A percentile compares a stretch with the other conserved stretches of the same genome.
Conservation (phyloP, 78 protist genomes). For the Speleostelium caveatum region DNA sequence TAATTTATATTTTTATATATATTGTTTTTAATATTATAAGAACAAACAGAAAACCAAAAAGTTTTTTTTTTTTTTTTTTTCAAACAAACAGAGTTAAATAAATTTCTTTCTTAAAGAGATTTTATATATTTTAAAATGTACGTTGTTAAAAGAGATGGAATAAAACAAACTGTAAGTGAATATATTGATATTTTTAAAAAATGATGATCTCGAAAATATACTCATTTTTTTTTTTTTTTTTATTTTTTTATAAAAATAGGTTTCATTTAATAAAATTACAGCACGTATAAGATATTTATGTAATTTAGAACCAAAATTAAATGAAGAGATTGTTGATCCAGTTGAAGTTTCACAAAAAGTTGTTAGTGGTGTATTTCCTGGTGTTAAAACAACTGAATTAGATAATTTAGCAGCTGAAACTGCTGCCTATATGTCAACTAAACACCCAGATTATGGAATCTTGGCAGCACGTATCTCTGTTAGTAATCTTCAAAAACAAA, state of each 20-base stretch:
- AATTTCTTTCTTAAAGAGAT: no score
- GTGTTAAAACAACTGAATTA: slow-evolving; percentile 91
- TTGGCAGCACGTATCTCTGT: slow-evolving; percentile 98
- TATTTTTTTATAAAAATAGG: slow-evolving; percentile 3
- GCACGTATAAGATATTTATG: slow-evolving; percentile 80
- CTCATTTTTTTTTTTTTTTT: not conserved
- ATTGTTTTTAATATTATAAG: no score
- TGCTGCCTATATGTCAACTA: slow-evolving; percentile 92
- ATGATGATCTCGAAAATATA: not conserved
- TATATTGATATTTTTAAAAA: not conserved
- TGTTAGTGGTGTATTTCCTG: slow-evolving; percentile 86
- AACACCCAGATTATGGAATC: slow-evolving; percentile 97
- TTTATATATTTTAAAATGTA: slow-evolving; percentile 60
- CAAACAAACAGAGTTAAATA: no score
- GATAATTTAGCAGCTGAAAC: slow-evolving; percentile 98
- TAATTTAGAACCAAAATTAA: slow-evolving; percentile 90
- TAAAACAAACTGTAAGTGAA: slow-evolving; percentile 54
- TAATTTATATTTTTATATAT: no score
- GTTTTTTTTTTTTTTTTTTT: no score
- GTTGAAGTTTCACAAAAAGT: slow-evolving; percentile 90
- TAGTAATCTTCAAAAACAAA: slow-evolving; percentile 95
- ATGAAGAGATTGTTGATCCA: slow-evolving; percentile 88
- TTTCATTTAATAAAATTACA: slow-evolving; percentile 89
- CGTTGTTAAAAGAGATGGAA: slow-evolving; percentile 92
- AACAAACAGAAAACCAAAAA: no score